These are phyloP conservation scores for Mycena galopus DNA, from an alignment of 768 basidiomycete genomes.

Conservation along the genomic window DNA sequence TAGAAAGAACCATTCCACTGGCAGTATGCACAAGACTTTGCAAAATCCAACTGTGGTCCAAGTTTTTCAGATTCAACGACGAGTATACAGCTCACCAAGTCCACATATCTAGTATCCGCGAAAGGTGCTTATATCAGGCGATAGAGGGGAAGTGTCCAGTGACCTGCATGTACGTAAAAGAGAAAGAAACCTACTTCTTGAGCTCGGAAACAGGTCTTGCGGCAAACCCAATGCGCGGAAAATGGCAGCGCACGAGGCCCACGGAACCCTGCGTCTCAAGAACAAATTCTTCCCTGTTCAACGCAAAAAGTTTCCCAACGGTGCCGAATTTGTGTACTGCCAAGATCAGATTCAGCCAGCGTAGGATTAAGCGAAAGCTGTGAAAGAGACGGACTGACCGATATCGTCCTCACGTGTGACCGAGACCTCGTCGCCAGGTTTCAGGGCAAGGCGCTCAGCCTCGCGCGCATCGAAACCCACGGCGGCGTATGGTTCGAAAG, in stretches of 20 bases:
- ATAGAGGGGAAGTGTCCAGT: no score
- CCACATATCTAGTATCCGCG: no score
- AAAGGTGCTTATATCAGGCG: no score
- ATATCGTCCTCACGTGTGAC: constrained; percentile 60
- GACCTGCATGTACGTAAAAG: neutral
- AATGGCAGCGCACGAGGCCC: constrained; percentile 63
- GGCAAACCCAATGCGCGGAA: constrained; percentile 61
- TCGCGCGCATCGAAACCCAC: constrained; percentile 63
- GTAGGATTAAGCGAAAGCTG: neutral
- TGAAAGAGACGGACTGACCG: no score
- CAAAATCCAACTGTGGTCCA: no score
- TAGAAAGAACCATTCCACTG: no score
- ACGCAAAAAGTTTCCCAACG: constrained; percentile 61
- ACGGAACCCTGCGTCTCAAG: constrained; percentile 58
- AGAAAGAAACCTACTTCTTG: constrained; percentile 15
- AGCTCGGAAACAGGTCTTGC: constrained; percentile 36
- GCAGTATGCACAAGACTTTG: no score
- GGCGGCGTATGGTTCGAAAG: constrained; percentile 51
- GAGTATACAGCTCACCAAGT: no score
- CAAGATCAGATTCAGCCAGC: neutral
- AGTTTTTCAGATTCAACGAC: no score
- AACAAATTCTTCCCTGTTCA: constrained; percentile 62
- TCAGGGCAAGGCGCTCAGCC: constrained; percentile 57
- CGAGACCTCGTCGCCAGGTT: constrained; percentile 52
- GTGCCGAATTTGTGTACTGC: constrained; percentile 59